These are phyloP conservation scores for Solanum lycopersicoides DNA, from an alignment of 257 asterid species.

Conservation along the genomic window DNA sequence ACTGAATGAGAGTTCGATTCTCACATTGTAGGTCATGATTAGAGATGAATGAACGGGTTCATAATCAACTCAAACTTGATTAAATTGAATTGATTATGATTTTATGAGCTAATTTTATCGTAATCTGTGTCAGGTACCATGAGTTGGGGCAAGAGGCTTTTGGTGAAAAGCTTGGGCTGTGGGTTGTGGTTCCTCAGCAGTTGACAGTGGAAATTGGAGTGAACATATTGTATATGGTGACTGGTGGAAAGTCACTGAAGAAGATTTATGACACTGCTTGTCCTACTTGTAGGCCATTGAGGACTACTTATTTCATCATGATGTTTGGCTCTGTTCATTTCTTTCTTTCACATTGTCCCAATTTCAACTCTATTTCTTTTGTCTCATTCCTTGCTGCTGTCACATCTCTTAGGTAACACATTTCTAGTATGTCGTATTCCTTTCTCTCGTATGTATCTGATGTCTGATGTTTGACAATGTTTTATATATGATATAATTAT, in stretches of 20 bases:
- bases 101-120: background rate
- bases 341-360: slow-evolving; percentile 38
- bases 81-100: background rate
- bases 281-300: slow-evolving; percentile 8
- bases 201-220: background rate
- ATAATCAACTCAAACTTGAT: background rate
- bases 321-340: slow-evolving; percentile 37
- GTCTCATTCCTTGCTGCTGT: slow-evolving; percentile 41
- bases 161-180: background rate
- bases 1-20: background rate
- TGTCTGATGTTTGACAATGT: background rate
- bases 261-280: slow-evolving; percentile 22
- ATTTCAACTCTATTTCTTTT: slow-evolving; percentile 20
- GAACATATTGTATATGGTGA: slow-evolving; percentile 39
- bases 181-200: background rate
- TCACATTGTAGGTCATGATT: background rate
- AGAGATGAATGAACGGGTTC: background rate
- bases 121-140: background rate
- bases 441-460: too few relatives aligned
- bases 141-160: background rate
- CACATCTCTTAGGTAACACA: slow-evolving; percentile 31
- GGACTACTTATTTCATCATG: slow-evolving; percentile 21
- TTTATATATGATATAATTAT: background rate
- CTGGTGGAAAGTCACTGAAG: slow-evolving; percentile 39
- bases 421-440: too few relatives aligned